Evolutionary conservation across 2,329 filamentous ascomycete species (phyloP).

Genomic region (Stagonosporopsis vannaccii): DNA sequence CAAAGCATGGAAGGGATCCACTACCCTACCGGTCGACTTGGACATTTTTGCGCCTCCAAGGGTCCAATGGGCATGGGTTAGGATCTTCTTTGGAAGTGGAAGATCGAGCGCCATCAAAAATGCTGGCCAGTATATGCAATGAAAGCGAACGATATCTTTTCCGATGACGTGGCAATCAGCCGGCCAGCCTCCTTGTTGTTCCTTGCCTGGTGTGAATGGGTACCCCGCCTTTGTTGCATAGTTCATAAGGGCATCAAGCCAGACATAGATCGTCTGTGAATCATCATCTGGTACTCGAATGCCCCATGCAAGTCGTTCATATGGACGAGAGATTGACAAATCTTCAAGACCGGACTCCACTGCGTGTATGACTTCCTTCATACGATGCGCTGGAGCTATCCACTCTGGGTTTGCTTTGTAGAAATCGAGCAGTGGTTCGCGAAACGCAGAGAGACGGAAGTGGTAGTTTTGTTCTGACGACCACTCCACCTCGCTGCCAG

Average conservation of each 20-base stretch:
- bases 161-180: conserved; percentile 91
- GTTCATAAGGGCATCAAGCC: conserved; percentile 95
- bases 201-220: conserved; percentile 74
- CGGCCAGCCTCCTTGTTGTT: conserved; percentile 77
- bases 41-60: conserved; percentile 94
- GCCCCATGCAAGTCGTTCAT: conserved; percentile 82
- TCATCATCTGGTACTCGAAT: conserved; percentile 85
- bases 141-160: conserved; percentile 94
- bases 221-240: conserved; percentile 91
- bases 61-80: conserved; percentile 96
- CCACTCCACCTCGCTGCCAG: conserved; percentile 94
- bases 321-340: conserved; percentile 85
- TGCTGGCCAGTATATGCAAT: conserved; percentile 98
- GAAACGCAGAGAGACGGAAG: conserved; percentile 85
- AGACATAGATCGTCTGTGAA: conserved; percentile 94
- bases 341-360: conserved; percentile 83
- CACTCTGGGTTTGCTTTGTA: conserved; percentile 80
- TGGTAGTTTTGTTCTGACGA: conserved; percentile 93
- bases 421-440: conserved; percentile 78
- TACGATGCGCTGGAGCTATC: conserved; percentile 74
- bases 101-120: conserved; percentile 88
- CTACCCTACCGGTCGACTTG: conserved; percentile 92
- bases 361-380: conserved; percentile 79
- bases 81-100: conserved; percentile 76
- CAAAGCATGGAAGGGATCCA: conserved; percentile 91